phyloP scores from a whole-genome alignment of 1,139 yeast species.

The Suhomyces anneliseae region DNA sequence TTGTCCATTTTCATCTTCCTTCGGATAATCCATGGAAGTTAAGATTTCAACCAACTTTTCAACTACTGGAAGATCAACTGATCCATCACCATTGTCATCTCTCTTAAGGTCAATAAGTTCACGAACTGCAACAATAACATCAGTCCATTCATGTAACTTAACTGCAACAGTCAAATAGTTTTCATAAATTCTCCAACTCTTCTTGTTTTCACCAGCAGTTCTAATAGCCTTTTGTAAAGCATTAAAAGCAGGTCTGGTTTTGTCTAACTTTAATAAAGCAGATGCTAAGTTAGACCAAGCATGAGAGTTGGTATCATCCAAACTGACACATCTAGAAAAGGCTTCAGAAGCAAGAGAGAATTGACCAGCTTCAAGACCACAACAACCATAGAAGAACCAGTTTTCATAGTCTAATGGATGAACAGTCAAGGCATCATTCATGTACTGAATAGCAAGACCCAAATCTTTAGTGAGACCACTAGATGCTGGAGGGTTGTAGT shows the following conservation, averaged over 20 bases:
- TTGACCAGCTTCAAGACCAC: constrained; percentile 74
- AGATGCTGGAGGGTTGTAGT: constrained; percentile 61
- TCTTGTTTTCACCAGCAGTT: constrained; percentile 61
- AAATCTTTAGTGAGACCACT: constrained; percentile 56
- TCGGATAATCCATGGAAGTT: constrained; percentile 52
- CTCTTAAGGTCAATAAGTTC: constrained; percentile 56
- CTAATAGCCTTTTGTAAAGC: constrained; percentile 79
- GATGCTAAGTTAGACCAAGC: constrained; percentile 97
- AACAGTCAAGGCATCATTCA: constrained; percentile 70
- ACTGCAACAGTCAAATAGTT: constrained; percentile 83
- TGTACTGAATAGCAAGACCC: constrained; percentile 58
- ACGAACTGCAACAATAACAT: constrained; percentile 71
- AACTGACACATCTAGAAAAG: constrained; percentile 83
- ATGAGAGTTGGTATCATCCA: constrained; percentile 79
- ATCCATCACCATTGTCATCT: constrained; percentile 56
- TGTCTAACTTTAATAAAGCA: constrained; percentile 64
- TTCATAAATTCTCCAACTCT: constrained; percentile 90
- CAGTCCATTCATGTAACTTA: constrained; percentile 81
- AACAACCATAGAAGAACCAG: constrained; percentile 92
- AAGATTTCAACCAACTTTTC: constrained; percentile 73
- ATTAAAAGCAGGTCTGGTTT: constrained; percentile 73
- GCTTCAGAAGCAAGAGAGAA: constrained; percentile 88
- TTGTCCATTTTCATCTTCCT: constrained; percentile 31
- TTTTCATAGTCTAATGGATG: constrained; percentile 81
- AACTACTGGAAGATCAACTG: constrained; percentile 74